Base-by-base conservation (phyloP, 2,329 filamentous ascomycete species). In the Aureobasidium lini region DNA sequence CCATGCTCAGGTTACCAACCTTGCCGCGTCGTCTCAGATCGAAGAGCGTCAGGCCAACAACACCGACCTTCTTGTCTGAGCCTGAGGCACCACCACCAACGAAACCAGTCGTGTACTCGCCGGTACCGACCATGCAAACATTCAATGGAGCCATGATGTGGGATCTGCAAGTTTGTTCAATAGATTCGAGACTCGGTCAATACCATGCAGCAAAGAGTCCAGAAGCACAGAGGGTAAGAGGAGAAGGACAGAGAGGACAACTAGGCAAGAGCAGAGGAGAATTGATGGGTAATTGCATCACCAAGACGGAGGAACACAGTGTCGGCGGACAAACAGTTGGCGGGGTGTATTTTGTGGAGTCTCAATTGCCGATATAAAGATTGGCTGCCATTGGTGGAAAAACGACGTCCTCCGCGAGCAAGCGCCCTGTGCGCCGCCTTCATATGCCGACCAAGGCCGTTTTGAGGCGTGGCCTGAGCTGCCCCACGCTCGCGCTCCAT, bases 61-160 rank as follows among this genome's bases (percentile, higher is more conserved):
- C 93, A 61, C 93, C 92, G 52, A 96, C 88, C 75, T 96, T 96
- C 79, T 96, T 96, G 80, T 96, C 93, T 52, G 90, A 95, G 10
- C 83, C 86, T 4, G 90, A 95, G 54, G 86, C 87, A 61, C 87
- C 88, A 62, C 85, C 86, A 60, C 89, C 90, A 60, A 96, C 91
- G 67, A 94, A 96, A 60, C 92, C 92, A 44, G 93, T 96, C 68
- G 93, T 96, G 81, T 96, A 96, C 81, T 96, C 92, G 69, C 92
- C 93, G 10, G 92, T 96, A 64, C 92, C 92, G 61, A 96, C 76
- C 77, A 80, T 80, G 62, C 75, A 71, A 61, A 79, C 77, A 67
- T 79, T 75, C 65, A 76, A 70, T 46, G 77, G 77, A 31, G 76
- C 76, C 77, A 79, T 80, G 61, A 54, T 69, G 39, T 57, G n/a